Conservation (phyloP, 2,329 filamentous ascomycete genomes). For the Byssothecium circinans region DNA sequence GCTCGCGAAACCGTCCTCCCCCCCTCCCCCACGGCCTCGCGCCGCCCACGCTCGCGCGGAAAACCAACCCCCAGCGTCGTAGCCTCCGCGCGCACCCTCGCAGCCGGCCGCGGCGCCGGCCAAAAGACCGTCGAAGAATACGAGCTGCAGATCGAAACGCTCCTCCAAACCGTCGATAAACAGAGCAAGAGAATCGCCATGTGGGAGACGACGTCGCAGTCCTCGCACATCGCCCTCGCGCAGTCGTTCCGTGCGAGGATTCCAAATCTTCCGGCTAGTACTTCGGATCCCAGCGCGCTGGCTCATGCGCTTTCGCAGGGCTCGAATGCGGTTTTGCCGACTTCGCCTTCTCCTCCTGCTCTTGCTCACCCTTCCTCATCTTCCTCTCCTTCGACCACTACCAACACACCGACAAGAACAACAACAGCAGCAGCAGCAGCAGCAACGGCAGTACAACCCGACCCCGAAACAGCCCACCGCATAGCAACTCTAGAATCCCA, state of each 20-base stretch:
- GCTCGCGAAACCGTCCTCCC: constrained; percentile 67
- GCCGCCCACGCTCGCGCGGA: constrained; percentile 37
- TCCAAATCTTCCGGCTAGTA: constrained; percentile 2
- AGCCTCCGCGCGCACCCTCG: constrained; percentile 31
- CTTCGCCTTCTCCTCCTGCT: constrained; percentile 20
- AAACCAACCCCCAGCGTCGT: constrained; percentile 20
- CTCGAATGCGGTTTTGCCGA: constrained; percentile 17
- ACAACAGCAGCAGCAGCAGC: constrained; percentile 9
- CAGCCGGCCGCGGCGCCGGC: constrained; percentile 39
- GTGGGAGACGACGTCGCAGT: constrained; percentile 91
- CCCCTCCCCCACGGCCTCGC: constrained; percentile 48
- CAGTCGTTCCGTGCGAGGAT: constrained; percentile 65
- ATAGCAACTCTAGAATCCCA: constrained; percentile 32
- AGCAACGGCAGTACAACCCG: constrained; percentile 3
- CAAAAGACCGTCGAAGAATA: constrained; percentile 82
- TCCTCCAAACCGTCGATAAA: constrained; percentile 84
- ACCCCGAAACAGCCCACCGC: constrained; percentile 19
- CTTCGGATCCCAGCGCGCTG: constrained; percentile 29
- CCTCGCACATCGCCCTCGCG: constrained; percentile 79
- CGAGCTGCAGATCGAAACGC: constrained; percentile 80
- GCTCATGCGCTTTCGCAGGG: constrained; percentile 19
- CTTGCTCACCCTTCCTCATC: neutral
- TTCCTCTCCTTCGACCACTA: no score
- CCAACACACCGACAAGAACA: neutral
- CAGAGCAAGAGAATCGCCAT: constrained; percentile 85